Percentiles rank a stretch among this genome's conserved stretches.
Evolutionary conservation across 2,329 filamentous ascomycete species (phyloP).

Genomic region (Paraphoma sp.): DNA sequence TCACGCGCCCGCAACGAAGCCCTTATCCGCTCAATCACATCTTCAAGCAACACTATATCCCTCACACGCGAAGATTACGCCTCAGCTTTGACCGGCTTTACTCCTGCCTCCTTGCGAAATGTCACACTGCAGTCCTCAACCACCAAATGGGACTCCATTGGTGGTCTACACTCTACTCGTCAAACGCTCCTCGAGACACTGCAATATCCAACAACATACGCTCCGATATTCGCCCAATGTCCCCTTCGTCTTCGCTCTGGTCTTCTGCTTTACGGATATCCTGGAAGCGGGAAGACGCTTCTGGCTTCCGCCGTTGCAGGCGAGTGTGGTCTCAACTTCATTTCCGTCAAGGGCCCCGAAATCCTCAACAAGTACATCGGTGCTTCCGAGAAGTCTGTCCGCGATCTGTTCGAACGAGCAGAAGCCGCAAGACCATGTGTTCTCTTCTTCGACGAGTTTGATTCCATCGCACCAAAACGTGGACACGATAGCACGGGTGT

Average conservation of each 20-base stretch:
- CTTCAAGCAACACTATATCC: constrained; percentile 56
- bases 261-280: constrained; percentile 90
- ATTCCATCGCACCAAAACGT: constrained; percentile 95
- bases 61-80: constrained; percentile 81
- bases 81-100: constrained; percentile 87
- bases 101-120: constrained; percentile 90
- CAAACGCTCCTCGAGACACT: constrained; percentile 93
- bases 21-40: constrained; percentile 78
- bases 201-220: constrained; percentile 97
- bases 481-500: constrained; percentile 97
- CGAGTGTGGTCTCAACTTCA: constrained; percentile 97
- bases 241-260: constrained; percentile 93
- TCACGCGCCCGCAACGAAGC: constrained; percentile 90
- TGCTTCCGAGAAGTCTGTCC: constrained; percentile 93
- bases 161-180: constrained; percentile 83
- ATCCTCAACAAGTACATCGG: constrained; percentile 99
- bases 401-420: constrained; percentile 92
- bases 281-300: constrained; percentile 95
- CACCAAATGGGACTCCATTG: constrained; percentile 91
- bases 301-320: constrained; percentile 96
- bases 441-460: constrained; percentile 98
- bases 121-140: constrained; percentile 93
- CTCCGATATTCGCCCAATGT: constrained; percentile 95
- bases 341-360: constrained; percentile 96
- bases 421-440: constrained; percentile 91